These are phyloP conservation scores for Auricularia heimuer DNA, from an alignment of 768 basidiomycete species.

Conservation along the genomic window DNA sequence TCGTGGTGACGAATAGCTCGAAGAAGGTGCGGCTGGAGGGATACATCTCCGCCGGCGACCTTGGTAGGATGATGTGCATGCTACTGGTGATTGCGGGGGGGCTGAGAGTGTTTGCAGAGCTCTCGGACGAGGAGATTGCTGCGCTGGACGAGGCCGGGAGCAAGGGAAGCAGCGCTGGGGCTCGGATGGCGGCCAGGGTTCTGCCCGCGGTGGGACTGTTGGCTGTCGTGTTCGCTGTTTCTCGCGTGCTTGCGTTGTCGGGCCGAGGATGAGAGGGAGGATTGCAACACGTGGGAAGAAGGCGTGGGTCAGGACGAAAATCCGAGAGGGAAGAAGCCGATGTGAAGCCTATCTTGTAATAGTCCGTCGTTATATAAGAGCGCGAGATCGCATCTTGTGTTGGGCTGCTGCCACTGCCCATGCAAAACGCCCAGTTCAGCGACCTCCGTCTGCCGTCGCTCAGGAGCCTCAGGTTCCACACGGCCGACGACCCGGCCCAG, in stretches of 20 bases:
- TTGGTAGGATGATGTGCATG: conserved; percentile 31
- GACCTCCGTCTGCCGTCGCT: neutral
- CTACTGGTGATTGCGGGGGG: neutral
- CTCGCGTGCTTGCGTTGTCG: neutral
- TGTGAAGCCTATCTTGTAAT: too few relatives aligned
- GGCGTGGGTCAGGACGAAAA: neutral
- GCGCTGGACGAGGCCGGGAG: conserved; percentile 47
- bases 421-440: neutral
- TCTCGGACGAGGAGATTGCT: conserved; percentile 42
- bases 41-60: conserved; percentile 58
- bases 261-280: neutral
- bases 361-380: too few relatives aligned
- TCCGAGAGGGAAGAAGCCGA: neutral
- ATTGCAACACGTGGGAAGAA: neutral
- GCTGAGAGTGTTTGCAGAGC: conserved; percentile 23
- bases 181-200: neutral
- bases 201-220: neutral
- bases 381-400: neutral
- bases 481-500: neutral
- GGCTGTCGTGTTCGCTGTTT: neutral
- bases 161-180: neutral
- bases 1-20: conserved; percentile 59
- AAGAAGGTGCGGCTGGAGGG: conserved; percentile 56
- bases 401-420: neutral
- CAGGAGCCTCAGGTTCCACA: neutral